Evolutionary conservation across 1,284 basidiomycete species (phyloP).

Genomic region (Trichosporon faecale): DNA sequence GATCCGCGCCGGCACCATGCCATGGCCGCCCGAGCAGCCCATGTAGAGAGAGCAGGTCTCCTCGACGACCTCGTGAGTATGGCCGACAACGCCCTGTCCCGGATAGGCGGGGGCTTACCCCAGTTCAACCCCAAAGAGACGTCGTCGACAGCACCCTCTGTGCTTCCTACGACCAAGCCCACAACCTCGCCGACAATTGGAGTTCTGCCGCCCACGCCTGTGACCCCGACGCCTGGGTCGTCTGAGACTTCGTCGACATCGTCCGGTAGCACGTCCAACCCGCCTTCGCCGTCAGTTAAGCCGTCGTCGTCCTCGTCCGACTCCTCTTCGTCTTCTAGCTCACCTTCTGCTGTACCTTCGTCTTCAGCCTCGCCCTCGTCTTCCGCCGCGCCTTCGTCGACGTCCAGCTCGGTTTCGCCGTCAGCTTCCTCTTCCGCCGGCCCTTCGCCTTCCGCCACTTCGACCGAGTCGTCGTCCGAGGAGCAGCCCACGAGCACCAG

Average conservation of each 20-base stretch:
- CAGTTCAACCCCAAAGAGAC: not conserved
- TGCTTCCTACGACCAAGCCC: not conserved
- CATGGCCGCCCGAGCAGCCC: not conserved
- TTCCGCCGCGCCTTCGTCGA: not conserved
- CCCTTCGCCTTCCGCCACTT: not conserved
- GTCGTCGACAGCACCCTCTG: not conserved
- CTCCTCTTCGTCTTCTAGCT: not conserved
- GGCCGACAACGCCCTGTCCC: not conserved
- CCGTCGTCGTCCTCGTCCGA: constrained; percentile 1
- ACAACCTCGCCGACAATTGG: not conserved
- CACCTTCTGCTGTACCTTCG: not conserved
- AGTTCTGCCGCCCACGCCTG: not conserved
- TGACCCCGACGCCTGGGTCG: not conserved
- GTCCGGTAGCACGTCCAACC: not conserved
- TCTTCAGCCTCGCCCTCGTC: not conserved
- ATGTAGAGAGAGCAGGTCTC: not conserved
- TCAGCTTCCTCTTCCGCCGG: not conserved
- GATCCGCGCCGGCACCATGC: not conserved
- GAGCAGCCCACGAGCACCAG: not conserved
- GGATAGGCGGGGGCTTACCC: not conserved
- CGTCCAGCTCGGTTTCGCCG: not conserved
- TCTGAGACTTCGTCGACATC: not conserved
- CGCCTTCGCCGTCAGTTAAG: constrained; percentile 1
- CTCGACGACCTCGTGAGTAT: constrained; percentile 4
- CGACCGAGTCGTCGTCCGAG: not conserved